A percentile compares a stretch with the other conserved stretches of the same genome.
Conservation (phyloP, 164 flowering plant species). For the Chloranthus sessilifolius region DNA sequence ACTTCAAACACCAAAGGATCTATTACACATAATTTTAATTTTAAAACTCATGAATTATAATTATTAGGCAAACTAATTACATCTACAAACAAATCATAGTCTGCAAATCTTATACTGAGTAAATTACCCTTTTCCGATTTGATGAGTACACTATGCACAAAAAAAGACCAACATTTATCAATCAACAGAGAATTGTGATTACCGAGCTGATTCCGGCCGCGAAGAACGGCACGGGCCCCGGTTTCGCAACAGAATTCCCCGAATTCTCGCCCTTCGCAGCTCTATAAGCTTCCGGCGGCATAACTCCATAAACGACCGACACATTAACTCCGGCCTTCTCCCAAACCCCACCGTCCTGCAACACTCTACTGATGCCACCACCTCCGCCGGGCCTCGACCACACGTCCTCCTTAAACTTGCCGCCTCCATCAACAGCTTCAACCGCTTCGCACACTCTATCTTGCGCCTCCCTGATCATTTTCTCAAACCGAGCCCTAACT, state of each 20-base stretch:
- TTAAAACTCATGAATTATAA: too few relatives aligned
- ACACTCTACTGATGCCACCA: slow-evolving; percentile 88
- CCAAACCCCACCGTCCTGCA: slow-evolving; percentile 84
- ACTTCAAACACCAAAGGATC: too few relatives aligned
- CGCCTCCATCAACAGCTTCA: slow-evolving; percentile 70
- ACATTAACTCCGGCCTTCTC: slow-evolving; percentile 99
- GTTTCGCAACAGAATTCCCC: slow-evolving; percentile 29
- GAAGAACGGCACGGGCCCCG: slow-evolving; percentile 85
- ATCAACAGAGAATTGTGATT: slow-evolving; percentile 4
- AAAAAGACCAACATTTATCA: too few relatives aligned
- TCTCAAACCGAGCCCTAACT: slow-evolving; percentile 74
- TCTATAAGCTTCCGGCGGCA: slow-evolving; percentile 98
- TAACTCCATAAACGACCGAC: slow-evolving; percentile 89
- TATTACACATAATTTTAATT: too few relatives aligned
- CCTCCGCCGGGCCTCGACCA: slow-evolving; percentile 98
- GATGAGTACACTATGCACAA: too few relatives aligned
- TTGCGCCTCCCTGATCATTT: slow-evolving; percentile 89
- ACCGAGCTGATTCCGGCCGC: slow-evolving; percentile 99
- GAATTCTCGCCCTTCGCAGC: slow-evolving; percentile 62
- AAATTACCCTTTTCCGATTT: too few relatives aligned
- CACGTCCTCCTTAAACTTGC: slow-evolving; percentile 81
- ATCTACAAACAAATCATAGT: not conserved
- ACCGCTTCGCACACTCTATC: slow-evolving; percentile 70
- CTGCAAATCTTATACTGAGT: too few relatives aligned
- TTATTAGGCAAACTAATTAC: too few relatives aligned